Evolutionary conservation across 768 basidiomycete genomes (phyloP).

Genomic region (Podaxis sp.): DNA sequence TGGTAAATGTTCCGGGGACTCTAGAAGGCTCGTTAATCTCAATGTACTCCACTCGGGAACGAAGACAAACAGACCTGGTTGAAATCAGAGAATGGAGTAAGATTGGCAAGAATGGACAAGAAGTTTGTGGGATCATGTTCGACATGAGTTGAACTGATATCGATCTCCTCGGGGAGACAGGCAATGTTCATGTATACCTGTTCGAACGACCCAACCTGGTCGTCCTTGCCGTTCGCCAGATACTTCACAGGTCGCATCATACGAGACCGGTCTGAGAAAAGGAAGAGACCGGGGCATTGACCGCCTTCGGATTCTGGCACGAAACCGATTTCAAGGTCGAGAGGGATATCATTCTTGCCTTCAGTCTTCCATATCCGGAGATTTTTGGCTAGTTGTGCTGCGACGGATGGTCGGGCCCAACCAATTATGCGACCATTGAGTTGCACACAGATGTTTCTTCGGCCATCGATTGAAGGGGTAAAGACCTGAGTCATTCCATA

Average conservation of each 20-base stretch:
- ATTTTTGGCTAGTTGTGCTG: constrained; percentile 77
- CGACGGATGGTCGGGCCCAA: constrained; percentile 78
- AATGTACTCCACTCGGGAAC: neutral
- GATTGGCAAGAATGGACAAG: constrained; percentile 92
- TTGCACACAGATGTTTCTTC: constrained; percentile 82
- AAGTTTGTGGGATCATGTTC: constrained; percentile 96
- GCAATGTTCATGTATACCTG: constrained; percentile 99
- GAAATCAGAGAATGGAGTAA: constrained; percentile 99
- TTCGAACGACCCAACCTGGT: constrained; percentile 95
- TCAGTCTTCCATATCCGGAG: constrained; percentile 96
- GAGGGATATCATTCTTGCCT: constrained; percentile 72
- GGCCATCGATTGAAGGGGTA: constrained; percentile 76
- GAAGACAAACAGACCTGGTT: constrained; percentile 71
- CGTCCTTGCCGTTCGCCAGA: constrained; percentile 79
- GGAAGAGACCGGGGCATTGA: constrained; percentile 93
- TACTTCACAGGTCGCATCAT: constrained; percentile 99
- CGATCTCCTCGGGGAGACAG: constrained; percentile 83
- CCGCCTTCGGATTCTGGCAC: constrained; percentile 90
- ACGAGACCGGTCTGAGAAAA: constrained; percentile 82
- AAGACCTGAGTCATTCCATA: constrained; percentile 96
- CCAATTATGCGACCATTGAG: constrained; percentile 96
- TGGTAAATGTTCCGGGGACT: constrained; percentile 92
- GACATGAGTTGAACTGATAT: constrained; percentile 80
- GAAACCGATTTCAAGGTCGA: constrained; percentile 93
- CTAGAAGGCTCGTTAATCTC: constrained; percentile 33